Evolutionary conservation across 1,284 basidiomycete genomes (phyloP).

Genomic region (Ceraceosorus guamensis): DNA sequence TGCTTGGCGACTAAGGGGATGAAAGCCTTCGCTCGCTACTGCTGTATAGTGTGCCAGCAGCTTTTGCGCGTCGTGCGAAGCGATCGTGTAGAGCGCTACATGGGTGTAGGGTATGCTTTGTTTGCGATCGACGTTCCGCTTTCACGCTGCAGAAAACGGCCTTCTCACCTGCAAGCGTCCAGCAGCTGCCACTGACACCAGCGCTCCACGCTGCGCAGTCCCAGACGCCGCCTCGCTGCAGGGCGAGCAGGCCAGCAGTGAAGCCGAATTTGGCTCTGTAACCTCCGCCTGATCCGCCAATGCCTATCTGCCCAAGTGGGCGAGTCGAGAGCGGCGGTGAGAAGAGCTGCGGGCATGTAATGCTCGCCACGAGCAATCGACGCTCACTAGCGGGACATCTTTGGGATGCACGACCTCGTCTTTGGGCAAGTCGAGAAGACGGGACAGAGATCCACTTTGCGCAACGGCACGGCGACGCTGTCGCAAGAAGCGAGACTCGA

Average conservation of each 20-base stretch:
- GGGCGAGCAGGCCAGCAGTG: slow-evolving; percentile 31
- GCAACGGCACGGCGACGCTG: slow-evolving; percentile 19
- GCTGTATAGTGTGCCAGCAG: slow-evolving; percentile 30
- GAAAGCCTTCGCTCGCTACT: slow-evolving; percentile 34
- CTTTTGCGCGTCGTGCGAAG: slow-evolving; percentile 21
- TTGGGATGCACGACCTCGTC: slow-evolving; percentile 38
- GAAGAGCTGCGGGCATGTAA: background rate
- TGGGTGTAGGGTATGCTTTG: background rate
- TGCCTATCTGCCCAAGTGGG: slow-evolving; percentile 30
- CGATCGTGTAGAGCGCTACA: slow-evolving; percentile 27
- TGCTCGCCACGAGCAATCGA: background rate
- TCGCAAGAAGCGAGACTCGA: slow-evolving; percentile 23
- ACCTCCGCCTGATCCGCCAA: slow-evolving; percentile 48
- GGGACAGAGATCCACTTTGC: slow-evolving; percentile 16
- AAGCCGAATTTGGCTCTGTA: slow-evolving; percentile 45
- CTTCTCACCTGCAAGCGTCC: slow-evolving; percentile 36
- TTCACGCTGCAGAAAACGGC: no score
- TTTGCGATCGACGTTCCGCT: no score
- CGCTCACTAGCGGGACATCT: slow-evolving; percentile 38
- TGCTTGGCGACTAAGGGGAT: slow-evolving; percentile 40
- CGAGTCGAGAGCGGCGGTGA: no score
- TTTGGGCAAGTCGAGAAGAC: slow-evolving; percentile 26
- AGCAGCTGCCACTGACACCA: slow-evolving; percentile 47
- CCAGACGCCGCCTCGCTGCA: slow-evolving; percentile 39
- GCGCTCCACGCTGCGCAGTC: slow-evolving; percentile 38